Evolutionary conservation across 768 basidiomycete species (phyloP), one percentile per base, ranked within the genome.

Genomic region (Pleurotus giganteus): DNA sequence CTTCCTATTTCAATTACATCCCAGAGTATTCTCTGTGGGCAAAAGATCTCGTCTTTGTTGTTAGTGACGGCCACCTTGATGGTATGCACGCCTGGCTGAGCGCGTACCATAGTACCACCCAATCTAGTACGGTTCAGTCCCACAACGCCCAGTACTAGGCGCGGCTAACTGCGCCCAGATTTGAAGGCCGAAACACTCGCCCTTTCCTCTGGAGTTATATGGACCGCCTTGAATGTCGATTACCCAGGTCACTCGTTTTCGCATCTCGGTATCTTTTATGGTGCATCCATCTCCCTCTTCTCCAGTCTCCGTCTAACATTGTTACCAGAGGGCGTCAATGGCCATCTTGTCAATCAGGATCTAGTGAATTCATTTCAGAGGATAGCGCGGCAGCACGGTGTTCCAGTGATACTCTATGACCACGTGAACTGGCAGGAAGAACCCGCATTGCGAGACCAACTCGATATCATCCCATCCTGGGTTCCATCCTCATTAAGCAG

Each of bases 191-290:
- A 89, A 31, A 72, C 76, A 7, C 74, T 97, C 32, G 69, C 74
- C 29, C 64, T 91, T 21, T 68, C 83, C 1, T 91, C 92, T 2
- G 95, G 94, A 2, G 88, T 94, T 4, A 89, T 99, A 39, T 99
- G 97, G 97, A 93, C 91, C 1, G 94, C 94, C 9, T 71, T 99
- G 43, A 90, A 89, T 61, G 83, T 99, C 39, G 97, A 98, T 67
- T 98, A 98, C 68, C 92, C 94, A 0, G 91, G 94, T 0, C 96
- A 99, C 69, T 98, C 95, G 0, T 96, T 98, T 71, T 93, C 90
- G 8, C 92, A 98, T 65, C 76, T 98, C 2, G 96, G 97, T n/a
- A 72, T 98, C 8, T 98, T 93, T 72, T 91, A 88, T 69, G 96
- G 96, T 94, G 15, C 53, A 85, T 93, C 8, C 51, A 84, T 63